Conservation (phyloP, 371 early-diverging fungal genomes). For the Apophysomyces trapeziformis region DNA sequence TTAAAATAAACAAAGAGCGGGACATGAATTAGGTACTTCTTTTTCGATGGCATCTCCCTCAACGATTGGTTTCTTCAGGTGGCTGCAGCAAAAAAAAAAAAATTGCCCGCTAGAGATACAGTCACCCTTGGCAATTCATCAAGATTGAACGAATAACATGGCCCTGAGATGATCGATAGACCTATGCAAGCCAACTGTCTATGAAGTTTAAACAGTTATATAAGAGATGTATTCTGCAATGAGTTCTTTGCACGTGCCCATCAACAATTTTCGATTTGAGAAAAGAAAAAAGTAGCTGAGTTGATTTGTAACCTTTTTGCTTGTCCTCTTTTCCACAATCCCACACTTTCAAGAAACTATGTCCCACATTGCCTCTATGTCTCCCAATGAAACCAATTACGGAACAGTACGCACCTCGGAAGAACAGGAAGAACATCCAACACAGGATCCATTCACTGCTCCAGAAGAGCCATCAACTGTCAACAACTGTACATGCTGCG, state of each 20-base stretch:
- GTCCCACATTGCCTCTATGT: not conserved
- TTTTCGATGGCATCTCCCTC: not conserved
- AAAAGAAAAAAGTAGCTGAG: not conserved
- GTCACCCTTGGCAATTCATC: no score
- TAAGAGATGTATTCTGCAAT: no score
- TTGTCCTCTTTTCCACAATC: not conserved
- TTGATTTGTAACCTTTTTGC: not conserved
- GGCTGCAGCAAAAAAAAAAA: conserved; percentile 10
- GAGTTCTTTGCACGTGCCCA: no score
- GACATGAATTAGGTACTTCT: conserved; percentile 5
- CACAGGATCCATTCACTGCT: conserved; percentile 4
- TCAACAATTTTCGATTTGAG: no score
- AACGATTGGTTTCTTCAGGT: conserved; percentile 10
- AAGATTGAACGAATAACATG: no score
- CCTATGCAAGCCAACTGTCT: no score
- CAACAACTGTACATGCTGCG: conserved; percentile 35
- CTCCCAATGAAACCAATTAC: not conserved
- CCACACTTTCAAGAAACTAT: not conserved
- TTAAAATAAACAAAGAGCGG: conserved; percentile 5
- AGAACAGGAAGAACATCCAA: conserved; percentile 6
- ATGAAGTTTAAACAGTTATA: no score
- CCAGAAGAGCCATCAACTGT: conserved; percentile 27
- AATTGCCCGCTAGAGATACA: no score
- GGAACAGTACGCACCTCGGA: not conserved
- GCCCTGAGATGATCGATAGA: no score